Conservation (phyloP, 768 basidiomycete species). For the Polyporus arcularius region DNA sequence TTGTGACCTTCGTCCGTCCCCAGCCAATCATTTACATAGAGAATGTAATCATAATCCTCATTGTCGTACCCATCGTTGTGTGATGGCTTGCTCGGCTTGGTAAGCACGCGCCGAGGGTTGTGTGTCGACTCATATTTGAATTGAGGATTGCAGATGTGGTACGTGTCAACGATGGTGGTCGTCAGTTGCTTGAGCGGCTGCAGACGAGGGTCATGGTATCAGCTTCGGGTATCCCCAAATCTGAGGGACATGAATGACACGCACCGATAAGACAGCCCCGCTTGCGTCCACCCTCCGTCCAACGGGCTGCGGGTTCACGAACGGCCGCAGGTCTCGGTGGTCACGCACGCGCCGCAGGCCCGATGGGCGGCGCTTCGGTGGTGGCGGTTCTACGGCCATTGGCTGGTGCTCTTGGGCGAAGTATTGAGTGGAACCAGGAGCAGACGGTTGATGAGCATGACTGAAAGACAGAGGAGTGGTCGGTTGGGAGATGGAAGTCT, state of each 20-base stretch:
- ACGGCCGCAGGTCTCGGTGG: slow-evolving; percentile 75
- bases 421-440: slow-evolving; percentile 52
- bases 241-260: slow-evolving; percentile 32
- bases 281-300: slow-evolving; percentile 78
- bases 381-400: slow-evolving; percentile 69
- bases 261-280: slow-evolving; percentile 79
- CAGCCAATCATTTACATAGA: slow-evolving; percentile 98
- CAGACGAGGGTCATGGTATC: slow-evolving; percentile 15
- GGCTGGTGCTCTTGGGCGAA: slow-evolving; percentile 62
- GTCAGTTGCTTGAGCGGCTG: slow-evolving; percentile 75
- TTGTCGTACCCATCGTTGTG: slow-evolving; percentile 99
- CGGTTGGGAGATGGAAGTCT: slow-evolving; percentile 66
- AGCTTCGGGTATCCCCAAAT: not conserved
- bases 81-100: slow-evolving; percentile 93
- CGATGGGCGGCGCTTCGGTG: slow-evolving; percentile 63
- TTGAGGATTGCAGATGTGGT: slow-evolving; percentile 89
- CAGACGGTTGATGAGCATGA: slow-evolving; percentile 53
- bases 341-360: slow-evolving; percentile 83
- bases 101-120: slow-evolving; percentile 95
- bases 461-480: slow-evolving; percentile 72
- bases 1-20: slow-evolving; percentile 95
- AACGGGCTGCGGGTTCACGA: slow-evolving; percentile 57
- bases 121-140: slow-evolving; percentile 94
- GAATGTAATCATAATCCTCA: slow-evolving; percentile 98
- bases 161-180: slow-evolving; percentile 86